Base-by-base conservation (phyloP, 2,329 filamentous ascomycete genomes). In the Coniochaeta pulveracea region DNA sequence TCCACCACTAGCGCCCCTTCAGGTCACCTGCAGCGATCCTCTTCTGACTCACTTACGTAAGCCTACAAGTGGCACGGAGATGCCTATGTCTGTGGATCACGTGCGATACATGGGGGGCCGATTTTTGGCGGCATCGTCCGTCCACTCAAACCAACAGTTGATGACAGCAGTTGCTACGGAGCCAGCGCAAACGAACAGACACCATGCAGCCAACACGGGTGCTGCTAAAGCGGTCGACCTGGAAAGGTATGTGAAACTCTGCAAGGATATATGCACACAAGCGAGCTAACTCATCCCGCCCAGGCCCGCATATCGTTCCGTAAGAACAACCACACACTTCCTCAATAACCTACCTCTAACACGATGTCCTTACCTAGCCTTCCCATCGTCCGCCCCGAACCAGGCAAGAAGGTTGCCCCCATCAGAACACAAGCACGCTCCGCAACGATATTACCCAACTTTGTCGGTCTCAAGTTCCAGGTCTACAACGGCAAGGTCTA, bases 401-500 rank as follows among this genome's bases (percentile, higher is more conserved):
- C 68, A 5, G 79, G 78, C 48, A 66, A 83, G 46, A 70, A 68
- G 42, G 64, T 72, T 4, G 73, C 72, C 24, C 80, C 85, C 10
- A 88, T 95, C 55, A 78, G 75, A 50, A 95, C 88, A 11, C 83
- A 89, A 56, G 86, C 86, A 23, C 83, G 88, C 43, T 73, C 80
- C 36, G 88, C 88, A 19, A 93, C 86, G 5, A 91, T 95, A 48
- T 69, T 94, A 36, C 88, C 88, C 41, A 93, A 83, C 58, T 94
- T 94, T 54, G 85, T 95, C 34, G 86, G 86, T 10, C 64, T 93
- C 48, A 79, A 76, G 54, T 95, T 95, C 57, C 80, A 88, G 58
- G 74, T 95, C 38, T 81, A 95, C 63, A 93, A 94, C 55, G 88
- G 88, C 49, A 93, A 91, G 64, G 72, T 71, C 19, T 94, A 94